Evolutionary conservation across 2,329 filamentous ascomycete genomes (phyloP).

Genomic region (Xylariaceae sp.): DNA sequence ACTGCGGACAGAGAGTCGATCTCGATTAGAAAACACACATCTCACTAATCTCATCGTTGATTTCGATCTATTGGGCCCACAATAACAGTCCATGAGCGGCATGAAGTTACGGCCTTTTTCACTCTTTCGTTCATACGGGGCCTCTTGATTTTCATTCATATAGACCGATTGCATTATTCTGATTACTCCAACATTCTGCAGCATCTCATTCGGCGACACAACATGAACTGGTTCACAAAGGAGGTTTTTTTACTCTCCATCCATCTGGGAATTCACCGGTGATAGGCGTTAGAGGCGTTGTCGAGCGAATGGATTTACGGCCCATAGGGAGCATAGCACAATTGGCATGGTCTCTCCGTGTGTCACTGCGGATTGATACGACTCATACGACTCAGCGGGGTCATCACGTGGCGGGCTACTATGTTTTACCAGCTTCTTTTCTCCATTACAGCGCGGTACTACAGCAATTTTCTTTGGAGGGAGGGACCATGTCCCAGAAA

Average conservation of each 20-base stretch:
- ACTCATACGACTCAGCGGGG: background rate
- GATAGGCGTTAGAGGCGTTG: slow-evolving; percentile 17
- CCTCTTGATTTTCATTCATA: slow-evolving; percentile 16
- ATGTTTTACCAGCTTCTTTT: slow-evolving; percentile 5
- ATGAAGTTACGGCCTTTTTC: slow-evolving; percentile 2
- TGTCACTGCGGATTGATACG: background rate
- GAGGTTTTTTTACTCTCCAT: slow-evolving; percentile 5
- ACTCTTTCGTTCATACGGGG: background rate
- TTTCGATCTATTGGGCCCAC: background rate
- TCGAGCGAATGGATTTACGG: background rate
- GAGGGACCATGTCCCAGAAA: background rate
- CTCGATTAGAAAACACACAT: background rate
- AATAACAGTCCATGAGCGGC: background rate
- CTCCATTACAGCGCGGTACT: slow-evolving; percentile 1
- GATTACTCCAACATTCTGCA: slow-evolving; percentile 1
- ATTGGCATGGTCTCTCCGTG: slow-evolving; percentile 9
- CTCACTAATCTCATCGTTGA: background rate
- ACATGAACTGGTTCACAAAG: slow-evolving; percentile 1
- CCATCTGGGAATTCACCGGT: slow-evolving; percentile 6
- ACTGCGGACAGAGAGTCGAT: background rate
- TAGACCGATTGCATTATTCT: slow-evolving; percentile 21
- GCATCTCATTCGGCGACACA: slow-evolving; percentile 8
- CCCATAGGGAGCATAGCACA: background rate
- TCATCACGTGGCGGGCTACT: background rate
- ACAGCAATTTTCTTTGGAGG: background rate